These are phyloP conservation scores for Naegleria gruberi DNA, from an alignment of 208 protist genomes.

Conservation along the genomic window DNA sequence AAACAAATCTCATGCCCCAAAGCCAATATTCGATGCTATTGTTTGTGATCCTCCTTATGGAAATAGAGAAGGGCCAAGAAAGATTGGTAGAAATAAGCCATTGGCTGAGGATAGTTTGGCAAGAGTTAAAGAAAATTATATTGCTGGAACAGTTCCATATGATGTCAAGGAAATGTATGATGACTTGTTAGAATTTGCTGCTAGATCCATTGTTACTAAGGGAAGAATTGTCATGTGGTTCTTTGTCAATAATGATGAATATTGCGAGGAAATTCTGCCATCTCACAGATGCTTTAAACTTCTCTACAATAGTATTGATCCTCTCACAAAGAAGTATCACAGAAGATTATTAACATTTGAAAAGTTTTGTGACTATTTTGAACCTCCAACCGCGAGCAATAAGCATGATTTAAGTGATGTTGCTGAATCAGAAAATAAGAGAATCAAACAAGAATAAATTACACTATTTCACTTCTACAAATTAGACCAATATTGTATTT, in stretches of 20 bases:
- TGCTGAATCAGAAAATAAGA: too few species aligned
- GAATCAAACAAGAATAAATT: too few species aligned
- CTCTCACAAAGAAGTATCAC: not conserved
- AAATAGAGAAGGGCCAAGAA: slow-evolving; percentile 25
- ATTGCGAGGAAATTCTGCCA: not conserved
- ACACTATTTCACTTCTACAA: too few species aligned
- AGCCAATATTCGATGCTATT: slow-evolving; percentile 40
- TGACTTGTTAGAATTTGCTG: slow-evolving; percentile 30
- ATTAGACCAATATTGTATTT: too few species aligned
- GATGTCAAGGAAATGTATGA: not conserved
- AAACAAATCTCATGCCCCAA: not conserved
- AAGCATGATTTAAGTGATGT: too few species aligned
- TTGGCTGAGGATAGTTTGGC: not conserved
- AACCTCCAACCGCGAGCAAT: too few species aligned
- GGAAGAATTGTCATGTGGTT: slow-evolving; percentile 28
- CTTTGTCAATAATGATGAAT: not conserved
- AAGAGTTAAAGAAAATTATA: not conserved
- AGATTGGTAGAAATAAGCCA: not conserved
- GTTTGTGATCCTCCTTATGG: slow-evolving; percentile 45
- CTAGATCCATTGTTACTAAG: not conserved
- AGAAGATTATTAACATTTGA: slow-evolving; percentile 4
- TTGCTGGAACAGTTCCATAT: not conserved
- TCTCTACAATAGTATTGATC: not conserved
- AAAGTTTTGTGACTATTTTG: not conserved
- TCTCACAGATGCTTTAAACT: not conserved